Evolutionary conservation across 2,329 filamentous ascomycete species (phyloP), one percentile per base, ranked within the genome.

Genomic region (Graphiopsis chlorocephala): DNA sequence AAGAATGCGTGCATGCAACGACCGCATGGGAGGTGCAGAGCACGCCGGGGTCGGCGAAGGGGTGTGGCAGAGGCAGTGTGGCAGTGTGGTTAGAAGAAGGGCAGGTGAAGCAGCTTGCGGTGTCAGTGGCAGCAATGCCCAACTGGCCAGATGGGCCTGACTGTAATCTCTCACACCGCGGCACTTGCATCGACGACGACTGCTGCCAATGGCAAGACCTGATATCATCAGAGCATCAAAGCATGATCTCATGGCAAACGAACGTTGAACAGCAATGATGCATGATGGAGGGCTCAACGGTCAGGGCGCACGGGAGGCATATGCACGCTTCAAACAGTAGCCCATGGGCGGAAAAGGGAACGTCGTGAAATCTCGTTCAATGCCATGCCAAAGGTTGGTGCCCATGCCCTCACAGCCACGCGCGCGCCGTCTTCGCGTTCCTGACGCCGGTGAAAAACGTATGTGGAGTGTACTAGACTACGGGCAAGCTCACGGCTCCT

Each of bases 401-500:
- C 12, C 38, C 38, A 45, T 45, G 50, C 48, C 59, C 47, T 53
- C 47, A 45, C 29, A 53, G 59, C 59, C 47, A 53, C 59, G 47
- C 60, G 47, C 47, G 59, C 59, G 26, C 47, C 47, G 59, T 53
- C 59, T 53, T 52, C 31, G 47, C 29, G 59, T 61, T 50, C 59
- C 59, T 61, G 58, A 52, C 58, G 47, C 59, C 50, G 47, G 59
- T 29, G 31, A 12, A 42, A 42, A 45, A 55, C 28, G 55, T 23
- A 12, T 57, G 59, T 62, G 59, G 59, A 55, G 58, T 47, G n/a
- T n/a, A n/a, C n/a, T n/a, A n/a, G n/a, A 31, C 3, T 61, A 26
- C 38, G 38, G 58, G 58, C 58, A 45, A 38, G 58, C 58, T 52
- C n/a, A 28, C 59, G 59, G 59, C 59, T 61, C 59, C 59, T 61